Conservation (phyloP, 129 eudicot species). For the Chrysanthemum seticuspe region DNA sequence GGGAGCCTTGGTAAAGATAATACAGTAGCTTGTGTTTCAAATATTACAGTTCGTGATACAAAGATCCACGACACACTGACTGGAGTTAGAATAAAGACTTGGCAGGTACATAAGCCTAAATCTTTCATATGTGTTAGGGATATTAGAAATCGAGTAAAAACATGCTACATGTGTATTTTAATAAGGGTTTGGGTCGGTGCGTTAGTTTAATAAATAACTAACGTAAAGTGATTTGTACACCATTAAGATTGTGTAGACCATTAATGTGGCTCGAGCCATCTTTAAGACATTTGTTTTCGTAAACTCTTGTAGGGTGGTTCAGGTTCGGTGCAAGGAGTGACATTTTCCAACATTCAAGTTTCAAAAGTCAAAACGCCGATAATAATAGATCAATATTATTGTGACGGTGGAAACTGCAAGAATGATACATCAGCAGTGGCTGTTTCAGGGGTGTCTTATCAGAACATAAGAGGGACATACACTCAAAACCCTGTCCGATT, state of each 20-base stretch:
- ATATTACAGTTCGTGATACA: slow-evolving; percentile 60
- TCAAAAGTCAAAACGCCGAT: slow-evolving; percentile 60
- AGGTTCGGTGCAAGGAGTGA: slow-evolving; percentile 72
- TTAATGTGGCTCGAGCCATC: too few relatives aligned
- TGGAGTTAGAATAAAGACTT: slow-evolving; percentile 81
- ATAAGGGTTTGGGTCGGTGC: too few relatives aligned
- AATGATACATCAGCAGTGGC: slow-evolving; percentile 68
- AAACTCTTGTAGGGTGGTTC: slow-evolving; percentile 60
- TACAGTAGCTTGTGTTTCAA: slow-evolving; percentile 64
- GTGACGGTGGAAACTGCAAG: slow-evolving; percentile 50
- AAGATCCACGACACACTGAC: slow-evolving; percentile 39
- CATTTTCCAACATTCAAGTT: slow-evolving; percentile 62
- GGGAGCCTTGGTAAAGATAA: slow-evolving; percentile 66
- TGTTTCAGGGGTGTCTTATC: slow-evolving; percentile 47
- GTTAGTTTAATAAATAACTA: too few relatives aligned
- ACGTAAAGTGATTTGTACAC: too few relatives aligned
- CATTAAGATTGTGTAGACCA: too few relatives aligned
- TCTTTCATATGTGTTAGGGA: too few relatives aligned
- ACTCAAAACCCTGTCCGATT: slow-evolving; percentile 50
- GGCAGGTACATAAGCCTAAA: slow-evolving; percentile 51
- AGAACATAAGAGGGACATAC: slow-evolving; percentile 71
- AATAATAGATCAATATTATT: slow-evolving; percentile 74
- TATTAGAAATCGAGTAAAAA: background rate
- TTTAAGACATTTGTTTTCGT: too few relatives aligned
- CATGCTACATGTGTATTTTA: too few relatives aligned